Evolutionary conservation across 495 filamentous ascomycete species (phyloP), one percentile per base, ranked within the genome.

Genomic region (Hyaloscypha variabilis): DNA sequence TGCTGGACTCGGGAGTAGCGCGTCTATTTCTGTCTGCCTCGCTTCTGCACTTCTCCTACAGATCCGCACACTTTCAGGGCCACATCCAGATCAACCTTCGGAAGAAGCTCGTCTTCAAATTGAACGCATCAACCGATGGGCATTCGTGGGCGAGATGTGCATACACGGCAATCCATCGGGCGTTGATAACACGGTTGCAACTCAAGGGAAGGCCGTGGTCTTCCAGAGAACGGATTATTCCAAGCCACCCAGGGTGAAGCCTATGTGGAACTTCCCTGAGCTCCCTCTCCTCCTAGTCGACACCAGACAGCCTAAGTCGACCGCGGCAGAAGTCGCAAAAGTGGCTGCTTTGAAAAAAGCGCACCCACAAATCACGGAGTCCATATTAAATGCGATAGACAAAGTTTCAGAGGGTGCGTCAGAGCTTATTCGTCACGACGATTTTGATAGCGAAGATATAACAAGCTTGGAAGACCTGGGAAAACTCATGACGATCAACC

Each of bases 81-180:
- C 95, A 3, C 94, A 97, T 71, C 88, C 87, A 6, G 94, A 97
- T 72, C 94, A 97, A 75, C 90, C 91, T 14, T 71, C 84, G 2
- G 84, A 88, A 17, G 95, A 97, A 79, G 90, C 90, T 42, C 88
- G 89, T 39, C 74, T 90, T 42, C 94, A 98, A 72, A 81, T 97
- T 24, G 92, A 98, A 78, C 88, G 94, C 62, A 96, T 99, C 72
- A 99, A 99, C 74, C 87, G 90, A 59, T 99, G 95, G 95, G 94
- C 95, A 0, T 97, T 96, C 73, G 95, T 98, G 1, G 92, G 91
- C 28, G 95, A 99, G 78, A 88, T 97, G 84, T 94, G 92, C 71
- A 97, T 97, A 51, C 95, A 99, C 76, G 94, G 94, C 28, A 97
- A 97, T 46, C 94, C 95, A 5, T 96, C 91, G 10, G 95, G 95